Evolutionary conservation across 1,284 basidiomycete genomes (phyloP), one percentile per base, ranked within the genome.

Genomic region (Earliella scabrosa): DNA sequence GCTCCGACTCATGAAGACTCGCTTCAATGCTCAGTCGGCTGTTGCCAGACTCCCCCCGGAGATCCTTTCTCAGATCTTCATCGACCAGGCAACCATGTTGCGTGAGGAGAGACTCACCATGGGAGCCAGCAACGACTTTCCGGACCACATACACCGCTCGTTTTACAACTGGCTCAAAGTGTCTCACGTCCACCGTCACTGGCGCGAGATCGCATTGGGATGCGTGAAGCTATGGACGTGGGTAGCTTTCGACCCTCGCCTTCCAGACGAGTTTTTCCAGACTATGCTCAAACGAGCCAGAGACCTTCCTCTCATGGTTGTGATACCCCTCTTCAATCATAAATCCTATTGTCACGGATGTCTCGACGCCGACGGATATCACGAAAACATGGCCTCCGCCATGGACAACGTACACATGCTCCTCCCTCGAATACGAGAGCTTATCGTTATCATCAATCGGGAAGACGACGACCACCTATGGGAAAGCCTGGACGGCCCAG

Each of bases 21-120:
- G 27, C 10, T 41, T 14, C 20, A 50, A 50, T 31, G 9, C 39
- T 11, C 48, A 43, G 14, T n/a, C 38, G 14, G 16, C 39, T 3
- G 41, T 50, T 14, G 18, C 27, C 8, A 40, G n/a, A n/a, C 45
- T 54, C 7, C 52, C 52, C 14, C 45, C 45, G n/a, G 52, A 54
- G 24, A 47, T 54, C 3, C 36, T 54, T 18, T 34, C 36, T 14
- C 45, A 54, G 39, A 46, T 54, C 14, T 54, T 54, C 29, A 8
- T 48, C 31, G 9, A 11, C 13, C 52, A 48, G 14, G 45, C 48
- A 2, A 39, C 48, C 18, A 41, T 14, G 20, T 2, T 49, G n/a
- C 29, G 39, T 24, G 26, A 26, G 11, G 39, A 41, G 24, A 21
- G 41, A 24, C 21, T 43, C 9, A 43, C 24, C 41, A 20, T 3